These are phyloP conservation scores for Parvularia atlantis DNA, from an alignment of 78 protist species.

Conservation along the genomic window DNA sequence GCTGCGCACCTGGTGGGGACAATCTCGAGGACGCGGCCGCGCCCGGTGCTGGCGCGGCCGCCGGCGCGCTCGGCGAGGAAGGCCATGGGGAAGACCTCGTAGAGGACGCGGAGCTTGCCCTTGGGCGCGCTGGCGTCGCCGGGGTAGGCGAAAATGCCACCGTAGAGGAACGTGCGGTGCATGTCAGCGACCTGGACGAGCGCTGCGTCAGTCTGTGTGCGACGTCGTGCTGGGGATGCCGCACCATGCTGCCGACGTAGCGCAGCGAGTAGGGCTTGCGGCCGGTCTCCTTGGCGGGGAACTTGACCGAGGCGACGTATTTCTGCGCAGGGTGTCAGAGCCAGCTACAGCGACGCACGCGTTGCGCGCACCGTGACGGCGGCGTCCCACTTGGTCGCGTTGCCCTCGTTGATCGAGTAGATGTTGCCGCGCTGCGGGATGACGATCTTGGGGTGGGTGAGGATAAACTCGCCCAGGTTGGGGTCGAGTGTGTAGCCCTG, in stretches of 20 bases:
- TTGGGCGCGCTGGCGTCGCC: conserved; percentile 51
- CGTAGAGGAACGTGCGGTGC: conserved; percentile 89
- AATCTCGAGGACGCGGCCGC: conserved; percentile 13
- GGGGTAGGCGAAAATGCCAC: conserved; percentile 92
- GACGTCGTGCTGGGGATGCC: too few species aligned
- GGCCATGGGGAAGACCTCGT: conserved; percentile 73
- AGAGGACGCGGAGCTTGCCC: conserved; percentile 74
- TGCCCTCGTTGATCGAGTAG: conserved; percentile 90
- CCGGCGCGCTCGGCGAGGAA: conserved; percentile 32
- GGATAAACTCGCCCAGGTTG: conserved; percentile 61
- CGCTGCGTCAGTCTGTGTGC: too few species aligned
- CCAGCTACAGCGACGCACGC: too few species aligned
- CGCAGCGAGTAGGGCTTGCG: conserved; percentile 48
- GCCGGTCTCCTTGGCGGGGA: too few species aligned
- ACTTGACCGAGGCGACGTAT: too few species aligned
- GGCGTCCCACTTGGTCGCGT: conserved; percentile 56
- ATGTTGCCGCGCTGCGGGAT: conserved; percentile 29
- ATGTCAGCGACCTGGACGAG: too few species aligned
- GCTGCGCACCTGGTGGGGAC: conserved; percentile 19
- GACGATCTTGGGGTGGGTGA: conserved; percentile 49
- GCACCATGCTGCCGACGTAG: conserved; percentile 91
- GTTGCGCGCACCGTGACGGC: conserved; percentile 11
- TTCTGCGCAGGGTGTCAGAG: too few species aligned
- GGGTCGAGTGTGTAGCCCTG: conserved; percentile 39
- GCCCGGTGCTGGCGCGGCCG: conserved; percentile 18